These are phyloP conservation scores for Linum usitatissimum DNA, from an alignment of 345 rosid species.

Conservation along the genomic window DNA sequence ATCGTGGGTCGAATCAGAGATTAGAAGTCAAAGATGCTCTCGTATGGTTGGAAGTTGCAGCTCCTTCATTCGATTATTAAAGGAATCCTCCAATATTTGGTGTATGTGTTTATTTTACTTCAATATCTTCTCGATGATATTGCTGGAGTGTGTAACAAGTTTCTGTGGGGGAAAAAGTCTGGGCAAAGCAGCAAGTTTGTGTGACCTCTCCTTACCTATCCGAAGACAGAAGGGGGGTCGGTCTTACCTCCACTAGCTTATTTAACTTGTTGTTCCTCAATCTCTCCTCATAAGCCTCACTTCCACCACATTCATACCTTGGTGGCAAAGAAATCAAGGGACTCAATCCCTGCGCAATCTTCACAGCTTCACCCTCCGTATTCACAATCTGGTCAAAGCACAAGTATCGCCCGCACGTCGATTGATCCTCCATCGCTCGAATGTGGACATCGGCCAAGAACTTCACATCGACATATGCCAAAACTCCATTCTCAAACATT, in stretches of 20 bases:
- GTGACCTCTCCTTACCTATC: no score
- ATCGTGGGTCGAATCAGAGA: no score
- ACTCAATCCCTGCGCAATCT: conserved; percentile 44
- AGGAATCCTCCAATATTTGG: no score
- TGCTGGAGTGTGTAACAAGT: no score
- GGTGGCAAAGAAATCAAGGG: conserved; percentile 58
- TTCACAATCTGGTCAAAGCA: conserved; percentile 64
- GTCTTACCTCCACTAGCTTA: conserved; percentile 64
- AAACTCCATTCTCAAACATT: conserved; percentile 74
- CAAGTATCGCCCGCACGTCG: conserved; percentile 67
- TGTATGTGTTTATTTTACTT: no score
- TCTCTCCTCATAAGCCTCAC: conserved; percentile 47
- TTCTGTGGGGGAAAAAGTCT: no score
- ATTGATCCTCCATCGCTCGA: conserved; percentile 50
- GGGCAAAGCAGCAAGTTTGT: no score
- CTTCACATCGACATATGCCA: conserved; percentile 45
- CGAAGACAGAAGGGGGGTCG: no score
- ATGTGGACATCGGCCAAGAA: conserved; percentile 67
- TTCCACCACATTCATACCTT: conserved; percentile 52
- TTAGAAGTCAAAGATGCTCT: no score
- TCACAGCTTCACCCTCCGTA: conserved; percentile 46
- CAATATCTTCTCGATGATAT: no score
- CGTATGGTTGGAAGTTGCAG: no score
- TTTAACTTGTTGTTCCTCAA: conserved; percentile 50
- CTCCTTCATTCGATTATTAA: no score